Evolutionary conservation across 2,329 filamentous ascomycete species (phyloP).

Genomic region (Mariannaea sp.): DNA sequence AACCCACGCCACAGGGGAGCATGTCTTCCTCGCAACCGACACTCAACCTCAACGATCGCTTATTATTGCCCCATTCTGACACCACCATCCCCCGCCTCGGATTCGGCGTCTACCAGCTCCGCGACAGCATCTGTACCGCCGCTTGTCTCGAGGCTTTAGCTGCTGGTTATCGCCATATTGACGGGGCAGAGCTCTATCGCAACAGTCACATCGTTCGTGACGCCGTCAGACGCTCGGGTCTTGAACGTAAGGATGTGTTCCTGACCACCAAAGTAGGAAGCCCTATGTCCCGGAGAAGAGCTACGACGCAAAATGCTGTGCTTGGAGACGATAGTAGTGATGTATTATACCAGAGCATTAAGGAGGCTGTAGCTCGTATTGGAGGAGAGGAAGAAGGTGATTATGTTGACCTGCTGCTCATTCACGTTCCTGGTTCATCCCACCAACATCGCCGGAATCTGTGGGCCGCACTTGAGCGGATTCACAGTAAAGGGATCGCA

Average conservation of each 20-base stretch:
- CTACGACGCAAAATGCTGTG: not conserved
- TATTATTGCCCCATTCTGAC: slow-evolving; percentile 33
- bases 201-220: slow-evolving; percentile 71
- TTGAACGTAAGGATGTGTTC: slow-evolving; percentile 65
- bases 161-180: slow-evolving; percentile 66
- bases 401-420: slow-evolving; percentile 73
- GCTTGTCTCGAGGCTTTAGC: slow-evolving; percentile 64
- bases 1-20: too few relatives aligned
- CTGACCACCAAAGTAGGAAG: slow-evolving; percentile 72
- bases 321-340: slow-evolving; percentile 49
- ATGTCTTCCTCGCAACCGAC: not conserved
- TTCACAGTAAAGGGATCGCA: slow-evolving; percentile 62
- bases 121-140: slow-evolving; percentile 56
- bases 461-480: slow-evolving; percentile 69
- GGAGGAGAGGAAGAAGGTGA: slow-evolving; percentile 56
- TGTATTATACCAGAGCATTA: slow-evolving; percentile 60
- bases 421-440: slow-evolving; percentile 67
- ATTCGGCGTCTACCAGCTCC: slow-evolving; percentile 72
- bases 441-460: slow-evolving; percentile 60
- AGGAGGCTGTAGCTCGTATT: slow-evolving; percentile 68
- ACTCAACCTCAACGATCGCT: slow-evolving; percentile 20
- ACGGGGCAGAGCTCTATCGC: slow-evolving; percentile 66
- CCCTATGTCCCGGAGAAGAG: slow-evolving; percentile 38
- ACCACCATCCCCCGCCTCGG: slow-evolving; percentile 65
- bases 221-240: slow-evolving; percentile 60